Evolutionary conservation across 495 filamentous ascomycete genomes (phyloP), one percentile per base, ranked within the genome.

Genomic region (Lentithecium fluviatile): DNA sequence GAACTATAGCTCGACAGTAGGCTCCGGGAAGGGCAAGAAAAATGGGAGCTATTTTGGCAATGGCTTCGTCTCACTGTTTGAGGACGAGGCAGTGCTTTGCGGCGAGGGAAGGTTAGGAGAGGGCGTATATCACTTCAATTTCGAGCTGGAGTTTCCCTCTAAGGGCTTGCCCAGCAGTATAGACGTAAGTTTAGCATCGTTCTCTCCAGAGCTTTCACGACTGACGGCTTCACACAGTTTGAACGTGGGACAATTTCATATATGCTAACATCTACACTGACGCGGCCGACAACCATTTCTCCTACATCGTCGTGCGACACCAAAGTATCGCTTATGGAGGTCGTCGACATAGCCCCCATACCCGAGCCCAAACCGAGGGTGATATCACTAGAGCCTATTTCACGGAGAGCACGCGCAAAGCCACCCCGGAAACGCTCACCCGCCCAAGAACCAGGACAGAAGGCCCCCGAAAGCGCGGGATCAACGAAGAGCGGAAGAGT

Each of bases 191-290:
- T 29, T 59, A 20, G 37, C 10, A 15, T 46, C 43, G 45, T 32
- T 23, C 43, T 53, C 23, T 43, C 21, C 20, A 11, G 12, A 15
- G n/a, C n/a, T 2, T 13, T 38, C 25, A 19, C 17, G 19, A 26
- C 57, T 62, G 45, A 59, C 49, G 50, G 2, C 26, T 6, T 38
- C 4, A 21, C 71, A 24, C 72, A 97, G 91, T 98, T 98, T 72
- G 95, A 98, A 76, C 85, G 91, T 65, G 94, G 95, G 20, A 90
- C 89, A 13, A 90, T 98, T 67, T 87, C 87, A 7, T 98, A 97
- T 75, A 83, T 89, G 74, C 82, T 97, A 67, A 89, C 88, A 17
- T 85, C 93, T 43, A 97, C 91, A 24, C 69, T 97, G 46, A 98
- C 95, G 8, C 85, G 90, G 51, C 94, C 95, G 6, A 92, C 88